These are phyloP conservation scores for Arabis hirsuta DNA, from an alignment of 345 rosid genomes.

Conservation along the genomic window DNA sequence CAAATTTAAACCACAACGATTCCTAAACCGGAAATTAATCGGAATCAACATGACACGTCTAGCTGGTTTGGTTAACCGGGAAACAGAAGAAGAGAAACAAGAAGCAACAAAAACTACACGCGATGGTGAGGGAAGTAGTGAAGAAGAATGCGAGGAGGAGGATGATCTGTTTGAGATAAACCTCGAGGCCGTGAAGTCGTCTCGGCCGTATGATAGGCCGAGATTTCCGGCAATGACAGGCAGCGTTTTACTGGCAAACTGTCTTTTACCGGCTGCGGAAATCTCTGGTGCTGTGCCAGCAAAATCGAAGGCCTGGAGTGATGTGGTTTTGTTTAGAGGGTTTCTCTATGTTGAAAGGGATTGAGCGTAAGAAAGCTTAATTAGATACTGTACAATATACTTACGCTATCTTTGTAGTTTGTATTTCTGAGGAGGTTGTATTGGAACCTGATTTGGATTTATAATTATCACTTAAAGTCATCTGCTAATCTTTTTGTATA, in stretches of 20 bases:
- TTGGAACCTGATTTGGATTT: background rate
- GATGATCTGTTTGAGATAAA: constrained; percentile 44
- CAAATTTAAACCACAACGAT: background rate
- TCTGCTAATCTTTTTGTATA: background rate
- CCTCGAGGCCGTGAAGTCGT: constrained; percentile 20
- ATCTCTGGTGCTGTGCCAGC: constrained; percentile 41
- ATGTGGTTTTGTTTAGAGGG: constrained; percentile 17
- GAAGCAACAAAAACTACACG: background rate
- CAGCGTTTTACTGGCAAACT: constrained; percentile 41
- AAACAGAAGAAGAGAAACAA: constrained; percentile 21
- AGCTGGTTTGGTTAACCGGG: constrained; percentile 18
- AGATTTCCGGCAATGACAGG: constrained; percentile 34
- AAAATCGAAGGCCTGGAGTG: constrained; percentile 28
- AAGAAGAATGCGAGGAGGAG: constrained; percentile 36
- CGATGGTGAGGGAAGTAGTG: constrained; percentile 4
- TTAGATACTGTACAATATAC: background rate
- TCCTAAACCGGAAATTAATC: constrained; percentile 17
- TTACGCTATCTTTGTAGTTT: background rate
- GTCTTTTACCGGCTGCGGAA: constrained; percentile 40
- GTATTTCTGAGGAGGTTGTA: background rate
- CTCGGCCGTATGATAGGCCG: constrained; percentile 17
- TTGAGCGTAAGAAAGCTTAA: constrained; percentile 5
- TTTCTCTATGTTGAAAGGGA: background rate
- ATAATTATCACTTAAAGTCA: background rate
- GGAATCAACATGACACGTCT: constrained; percentile 30